Percentiles rank a stretch among this genome's conserved stretches.
Evolutionary conservation across 179 eudicot species (phyloP).

Genomic region (Spinacia oleracea): DNA sequence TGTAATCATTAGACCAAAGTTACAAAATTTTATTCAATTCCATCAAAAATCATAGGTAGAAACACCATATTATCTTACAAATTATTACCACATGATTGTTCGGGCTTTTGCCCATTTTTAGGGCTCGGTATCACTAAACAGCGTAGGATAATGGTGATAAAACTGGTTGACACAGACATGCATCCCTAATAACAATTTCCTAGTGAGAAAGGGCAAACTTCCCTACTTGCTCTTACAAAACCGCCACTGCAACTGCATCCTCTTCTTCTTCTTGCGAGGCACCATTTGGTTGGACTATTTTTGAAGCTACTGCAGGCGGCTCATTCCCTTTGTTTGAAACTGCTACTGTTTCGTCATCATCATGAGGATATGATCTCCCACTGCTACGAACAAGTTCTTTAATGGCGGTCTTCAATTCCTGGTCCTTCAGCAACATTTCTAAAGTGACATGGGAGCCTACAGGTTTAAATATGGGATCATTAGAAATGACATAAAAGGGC

Average conservation of each 20-base stretch:
- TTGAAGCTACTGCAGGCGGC: slow-evolving; percentile 7
- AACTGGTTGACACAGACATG: neutral
- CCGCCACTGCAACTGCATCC: slow-evolving; percentile 24
- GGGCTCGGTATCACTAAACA: neutral
- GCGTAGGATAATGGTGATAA: too few species aligned
- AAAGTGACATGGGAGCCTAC: slow-evolving; percentile 77
- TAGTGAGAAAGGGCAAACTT: neutral
- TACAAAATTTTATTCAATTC: neutral
- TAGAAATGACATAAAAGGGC: neutral
- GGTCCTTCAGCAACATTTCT: slow-evolving; percentile 74
- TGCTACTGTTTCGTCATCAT: slow-evolving; percentile 26
- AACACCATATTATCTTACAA: neutral
- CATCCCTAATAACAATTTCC: neutral
- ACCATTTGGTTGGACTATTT: slow-evolving; percentile 23
- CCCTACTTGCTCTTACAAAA: neutral
- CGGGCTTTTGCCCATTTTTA: neutral
- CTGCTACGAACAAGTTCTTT: slow-evolving; percentile 71
- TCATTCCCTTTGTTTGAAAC: slow-evolving; percentile 22
- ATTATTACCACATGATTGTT: neutral
- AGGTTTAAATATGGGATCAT: neutral
- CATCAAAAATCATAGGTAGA: neutral
- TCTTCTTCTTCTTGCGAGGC: slow-evolving; percentile 22
- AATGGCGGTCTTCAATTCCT: slow-evolving; percentile 56
- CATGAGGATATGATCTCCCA: slow-evolving; percentile 69
- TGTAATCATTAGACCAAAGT: neutral